Evolutionary conservation across 192 early-diverging fungal species (phyloP).

Genomic region (Backusella mclennaniae): DNA sequence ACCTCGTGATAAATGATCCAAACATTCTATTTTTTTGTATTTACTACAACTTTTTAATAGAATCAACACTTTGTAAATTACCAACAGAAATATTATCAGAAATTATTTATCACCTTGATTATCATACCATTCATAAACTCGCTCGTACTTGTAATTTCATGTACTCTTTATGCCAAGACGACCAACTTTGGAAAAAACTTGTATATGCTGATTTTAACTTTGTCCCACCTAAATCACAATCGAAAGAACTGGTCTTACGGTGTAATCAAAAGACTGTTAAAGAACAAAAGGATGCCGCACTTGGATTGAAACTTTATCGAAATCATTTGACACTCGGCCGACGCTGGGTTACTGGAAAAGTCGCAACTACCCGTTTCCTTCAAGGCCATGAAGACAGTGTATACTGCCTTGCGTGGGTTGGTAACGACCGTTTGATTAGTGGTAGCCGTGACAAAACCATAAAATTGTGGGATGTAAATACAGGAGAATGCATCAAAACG

Average conservation of each 20-base stretch:
- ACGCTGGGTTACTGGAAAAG: conserved; percentile 53
- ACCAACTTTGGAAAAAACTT: conserved; percentile 13
- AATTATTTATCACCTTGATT: conserved; percentile 14
- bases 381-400: conserved; percentile 83
- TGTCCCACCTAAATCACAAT: conserved; percentile 7
- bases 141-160: conserved; percentile 5
- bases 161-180: conserved; percentile 7
- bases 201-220: conserved; percentile 15
- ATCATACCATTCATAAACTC: conserved; percentile 6
- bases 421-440: conserved; percentile 61
- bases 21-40: not conserved
- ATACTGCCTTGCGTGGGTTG: conserved; percentile 88
- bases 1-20: not conserved
- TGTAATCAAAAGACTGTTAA: not conserved
- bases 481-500: conserved; percentile 53
- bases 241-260: not conserved
- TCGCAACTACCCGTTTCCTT: conserved; percentile 50
- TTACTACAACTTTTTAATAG: not conserved
- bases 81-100: conserved; percentile 18
- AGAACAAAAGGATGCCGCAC: not conserved
- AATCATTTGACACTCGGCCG: conserved; percentile 59
- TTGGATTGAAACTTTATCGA: conserved; percentile 55
- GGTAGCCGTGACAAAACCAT: conserved; percentile 77
- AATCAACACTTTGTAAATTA: not conserved
- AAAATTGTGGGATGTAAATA: conserved; percentile 79